Base-by-base conservation (phyloP, 768 basidiomycete species). In the Epithele typhae region DNA sequence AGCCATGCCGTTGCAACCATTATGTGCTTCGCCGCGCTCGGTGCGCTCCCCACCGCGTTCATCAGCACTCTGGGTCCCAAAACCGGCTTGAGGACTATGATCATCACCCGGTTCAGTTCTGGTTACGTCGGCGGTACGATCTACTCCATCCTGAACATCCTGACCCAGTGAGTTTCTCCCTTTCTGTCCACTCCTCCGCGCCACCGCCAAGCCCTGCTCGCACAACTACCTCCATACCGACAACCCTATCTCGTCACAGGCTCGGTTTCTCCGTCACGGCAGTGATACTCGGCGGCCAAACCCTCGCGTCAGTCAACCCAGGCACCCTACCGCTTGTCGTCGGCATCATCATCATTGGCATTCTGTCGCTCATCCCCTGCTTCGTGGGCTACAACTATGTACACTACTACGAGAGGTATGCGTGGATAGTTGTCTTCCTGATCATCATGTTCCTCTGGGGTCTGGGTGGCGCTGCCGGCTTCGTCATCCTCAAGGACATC, bases 271-370 rank as follows among this genome's bases (percentile, higher is more conserved):
- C 71, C 14, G 66, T 68, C 17, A 70, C 66, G 0, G 66, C 70
- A 14, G 74, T 77, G n/a, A 77, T 80, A 42, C 66, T 77, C 2
- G 77, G 77, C 14, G 78, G 76, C 1, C 75, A 80, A 48, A 73
- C 73, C 0, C 68, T 76, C 41, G 69, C 71, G 4, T 72, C 72
- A 10, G 64, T 77, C 48, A 72, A 72, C 43, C 57, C 71, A 8
- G 60, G 60, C 2, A 68, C 68, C 0, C 67, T 78, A 3, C 68
- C 75, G 0, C 68, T 79, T 11, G 64, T 70, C 12, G 76, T 66
- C 3, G 76, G 75, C 25, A 70, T 79, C 45, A 67, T 76, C 43
- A 70, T 81, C 33, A 65, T 76, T 22, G 65, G 64, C 10, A 40
- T 76, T 6, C 68, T 65, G 49, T 68, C 63, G 39, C 53, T 76